phyloP scores from a whole-genome alignment of 2,329 filamentous ascomycete species.

The Stachybotrys echinatus region DNA sequence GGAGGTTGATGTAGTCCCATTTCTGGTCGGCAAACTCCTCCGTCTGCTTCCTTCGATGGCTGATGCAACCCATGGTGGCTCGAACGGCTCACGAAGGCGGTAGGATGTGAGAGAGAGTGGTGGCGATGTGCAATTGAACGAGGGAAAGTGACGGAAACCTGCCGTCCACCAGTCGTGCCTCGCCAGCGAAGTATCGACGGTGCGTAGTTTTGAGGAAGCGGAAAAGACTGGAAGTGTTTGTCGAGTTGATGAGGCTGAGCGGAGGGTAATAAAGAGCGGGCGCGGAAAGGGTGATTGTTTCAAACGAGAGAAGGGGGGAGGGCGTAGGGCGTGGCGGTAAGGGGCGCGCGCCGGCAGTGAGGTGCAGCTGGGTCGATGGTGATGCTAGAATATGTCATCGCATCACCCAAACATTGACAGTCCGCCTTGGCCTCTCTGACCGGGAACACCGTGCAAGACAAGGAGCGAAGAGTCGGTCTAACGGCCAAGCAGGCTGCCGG shows the following conservation, averaged over 20 bases:
- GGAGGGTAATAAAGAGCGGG: slow-evolving; percentile 4
- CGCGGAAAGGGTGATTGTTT: slow-evolving; percentile 9
- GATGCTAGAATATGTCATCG: neutral
- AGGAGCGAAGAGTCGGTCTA: neutral
- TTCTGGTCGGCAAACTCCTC: slow-evolving; percentile 77
- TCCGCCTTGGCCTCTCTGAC: no score
- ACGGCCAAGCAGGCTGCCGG: no score
- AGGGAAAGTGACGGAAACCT: slow-evolving; percentile 22
- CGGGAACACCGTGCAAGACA: neutral
- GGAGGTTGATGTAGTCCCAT: slow-evolving; percentile 80
- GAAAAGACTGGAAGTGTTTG: slow-evolving; percentile 7
- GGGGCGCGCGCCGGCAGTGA: neutral
- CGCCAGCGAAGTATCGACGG: slow-evolving; percentile 45
- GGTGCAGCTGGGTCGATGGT: neutral
- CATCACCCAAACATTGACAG: neutral
- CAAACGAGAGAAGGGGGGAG: slow-evolving; percentile 13
- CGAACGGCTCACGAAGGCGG: slow-evolving; percentile 4
- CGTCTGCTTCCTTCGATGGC: slow-evolving; percentile 54
- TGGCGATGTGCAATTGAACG: neutral
- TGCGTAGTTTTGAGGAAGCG: slow-evolving; percentile 10
- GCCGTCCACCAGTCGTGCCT: slow-evolving; percentile 41
- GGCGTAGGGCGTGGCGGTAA: neutral
- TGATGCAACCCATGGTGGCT: slow-evolving; percentile 59
- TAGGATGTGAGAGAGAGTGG: neutral
- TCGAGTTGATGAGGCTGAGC: slow-evolving; percentile 5